Evolutionary conservation across 2,329 filamentous ascomycete genomes (phyloP).

Genomic region (Sporothrix sp.): DNA sequence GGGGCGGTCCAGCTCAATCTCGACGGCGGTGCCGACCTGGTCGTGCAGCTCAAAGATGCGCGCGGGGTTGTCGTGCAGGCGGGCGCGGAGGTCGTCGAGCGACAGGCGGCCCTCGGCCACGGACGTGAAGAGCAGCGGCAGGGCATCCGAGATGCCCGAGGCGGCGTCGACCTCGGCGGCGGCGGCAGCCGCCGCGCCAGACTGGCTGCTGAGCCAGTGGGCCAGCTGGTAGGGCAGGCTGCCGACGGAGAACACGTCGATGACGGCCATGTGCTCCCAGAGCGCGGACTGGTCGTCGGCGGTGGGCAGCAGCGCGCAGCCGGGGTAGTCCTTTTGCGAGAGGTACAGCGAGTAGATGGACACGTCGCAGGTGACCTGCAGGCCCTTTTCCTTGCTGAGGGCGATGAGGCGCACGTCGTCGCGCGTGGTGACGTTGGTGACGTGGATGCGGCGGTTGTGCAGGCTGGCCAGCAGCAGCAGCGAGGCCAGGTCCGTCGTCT

Average conservation of each 20-base stretch:
- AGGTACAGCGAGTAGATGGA: slow-evolving; percentile 73
- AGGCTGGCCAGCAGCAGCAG: slow-evolving; percentile 64
- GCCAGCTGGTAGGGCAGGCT: slow-evolving; percentile 70
- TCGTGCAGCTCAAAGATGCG: slow-evolving; percentile 76
- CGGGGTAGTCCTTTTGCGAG: slow-evolving; percentile 59
- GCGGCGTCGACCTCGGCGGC: slow-evolving; percentile 36
- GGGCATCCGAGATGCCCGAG: slow-evolving; percentile 60
- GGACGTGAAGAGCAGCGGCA: slow-evolving; percentile 66
- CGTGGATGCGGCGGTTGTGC: slow-evolving; percentile 68
- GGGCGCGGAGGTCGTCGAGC: slow-evolving; percentile 60
- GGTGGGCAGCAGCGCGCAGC: slow-evolving; percentile 57
- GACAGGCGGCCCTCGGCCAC: slow-evolving; percentile 64
- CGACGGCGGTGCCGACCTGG: slow-evolving; percentile 61
- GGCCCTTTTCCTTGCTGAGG: slow-evolving; percentile 69
- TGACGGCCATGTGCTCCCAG: slow-evolving; percentile 62
- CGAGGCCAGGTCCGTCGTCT: slow-evolving; percentile 66
- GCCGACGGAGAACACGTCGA: slow-evolving; percentile 71
- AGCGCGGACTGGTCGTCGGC: slow-evolving; percentile 59
- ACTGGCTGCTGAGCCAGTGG: slow-evolving; percentile 34
- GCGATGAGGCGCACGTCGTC: slow-evolving; percentile 71
- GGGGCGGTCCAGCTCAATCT: slow-evolving; percentile 65
- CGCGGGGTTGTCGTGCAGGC: slow-evolving; percentile 69
- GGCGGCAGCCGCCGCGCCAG: background rate
- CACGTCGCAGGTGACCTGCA: slow-evolving; percentile 74
- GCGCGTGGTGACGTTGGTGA: slow-evolving; percentile 71